Base-by-base conservation (phyloP, 331 rosid genomes). In the Pyracantha coccinea region DNA sequence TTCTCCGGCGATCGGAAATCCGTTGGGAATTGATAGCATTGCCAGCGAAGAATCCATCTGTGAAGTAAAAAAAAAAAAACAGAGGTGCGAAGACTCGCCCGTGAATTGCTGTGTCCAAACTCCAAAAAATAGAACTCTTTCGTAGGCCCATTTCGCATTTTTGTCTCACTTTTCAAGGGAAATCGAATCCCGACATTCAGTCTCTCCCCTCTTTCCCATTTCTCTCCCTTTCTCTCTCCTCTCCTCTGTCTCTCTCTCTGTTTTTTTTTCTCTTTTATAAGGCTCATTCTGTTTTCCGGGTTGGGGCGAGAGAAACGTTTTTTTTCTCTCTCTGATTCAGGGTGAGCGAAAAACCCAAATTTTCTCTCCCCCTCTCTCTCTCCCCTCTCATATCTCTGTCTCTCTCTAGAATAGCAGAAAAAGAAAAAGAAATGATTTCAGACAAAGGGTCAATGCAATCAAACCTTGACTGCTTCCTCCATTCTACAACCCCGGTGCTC, bases 381-480 rank as follows among this genome's bases (percentile, higher is more conserved):
- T 45, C 60, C 44, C 12, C 13, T 25, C 15, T 8, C 10, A 54
- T 45, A n/a, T 50, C 24, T 70, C 13, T 23, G 7, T 35, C 35
- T 55, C 61, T 69, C 76, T 65, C 67, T 10, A 28, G 10, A 20
- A 6, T 9, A 1, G 19, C 21, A 21, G 80, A 45, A 50, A 60
- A 54, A 69, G 24, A 69, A 50, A 12, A 31, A 54, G 12, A 73
- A 55, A 88, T 93, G 98, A 87, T 84, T 76, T 83, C 69, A 16
- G 85, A 87, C 69, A 84, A 87, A 83, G 88, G 84, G 71, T 83
- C 95, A 74, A 78, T 90, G 91, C 92, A 86, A 83, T 91, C 99
- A 33, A 94, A 94, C 84, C 97, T 94, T 24, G 92, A 89, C 24
- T 82, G 93, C 74, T 90, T 94, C 78, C 93, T 94, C 54, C 85